Conservation (phyloP, 2,329 filamentous ascomycete species). For the Aspergillus sp. region DNA sequence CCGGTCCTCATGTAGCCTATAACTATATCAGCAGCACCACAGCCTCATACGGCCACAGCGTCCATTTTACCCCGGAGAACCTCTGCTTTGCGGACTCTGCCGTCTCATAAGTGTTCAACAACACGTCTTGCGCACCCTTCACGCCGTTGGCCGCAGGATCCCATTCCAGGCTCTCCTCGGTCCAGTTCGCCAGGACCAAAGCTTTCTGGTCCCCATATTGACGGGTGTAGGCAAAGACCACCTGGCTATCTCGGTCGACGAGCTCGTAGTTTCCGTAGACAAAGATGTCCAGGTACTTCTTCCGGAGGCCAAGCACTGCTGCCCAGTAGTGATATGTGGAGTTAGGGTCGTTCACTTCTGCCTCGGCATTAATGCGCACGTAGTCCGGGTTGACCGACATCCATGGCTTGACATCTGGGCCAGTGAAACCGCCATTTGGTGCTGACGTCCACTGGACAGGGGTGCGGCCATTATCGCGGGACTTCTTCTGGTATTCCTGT, state of each 20-base stretch:
- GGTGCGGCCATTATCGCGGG: slow-evolving; percentile 67
- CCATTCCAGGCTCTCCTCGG: slow-evolving; percentile 32
- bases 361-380: slow-evolving; percentile 60
- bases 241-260: slow-evolving; percentile 51
- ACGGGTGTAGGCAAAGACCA: slow-evolving; percentile 58
- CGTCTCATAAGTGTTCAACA: slow-evolving; percentile 33
- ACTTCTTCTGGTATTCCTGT: slow-evolving; percentile 40
- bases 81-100: slow-evolving; percentile 17
- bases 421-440: slow-evolving; percentile 65
- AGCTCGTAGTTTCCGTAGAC: slow-evolving; percentile 65
- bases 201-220: slow-evolving; percentile 32
- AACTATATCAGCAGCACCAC: slow-evolving; percentile 26
- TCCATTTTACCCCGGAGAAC: slow-evolving; percentile 27
- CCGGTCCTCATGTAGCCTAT: no score
- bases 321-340: slow-evolving; percentile 65
- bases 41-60: slow-evolving; percentile 34
- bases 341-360: slow-evolving; percentile 35
- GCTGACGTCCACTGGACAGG: slow-evolving; percentile 70
- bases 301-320: slow-evolving; percentile 58
- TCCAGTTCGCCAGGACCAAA: slow-evolving; percentile 38
- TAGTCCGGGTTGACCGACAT: slow-evolving; percentile 68
- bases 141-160: slow-evolving; percentile 29
- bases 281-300: slow-evolving; percentile 61
- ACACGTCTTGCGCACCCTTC: slow-evolving; percentile 23
- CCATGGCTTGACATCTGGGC: slow-evolving; percentile 58